Evolutionary conservation across 2,329 filamentous ascomycete genomes (phyloP), one percentile per base, ranked within the genome.

Genomic region (Salinomyces thailandicus): DNA sequence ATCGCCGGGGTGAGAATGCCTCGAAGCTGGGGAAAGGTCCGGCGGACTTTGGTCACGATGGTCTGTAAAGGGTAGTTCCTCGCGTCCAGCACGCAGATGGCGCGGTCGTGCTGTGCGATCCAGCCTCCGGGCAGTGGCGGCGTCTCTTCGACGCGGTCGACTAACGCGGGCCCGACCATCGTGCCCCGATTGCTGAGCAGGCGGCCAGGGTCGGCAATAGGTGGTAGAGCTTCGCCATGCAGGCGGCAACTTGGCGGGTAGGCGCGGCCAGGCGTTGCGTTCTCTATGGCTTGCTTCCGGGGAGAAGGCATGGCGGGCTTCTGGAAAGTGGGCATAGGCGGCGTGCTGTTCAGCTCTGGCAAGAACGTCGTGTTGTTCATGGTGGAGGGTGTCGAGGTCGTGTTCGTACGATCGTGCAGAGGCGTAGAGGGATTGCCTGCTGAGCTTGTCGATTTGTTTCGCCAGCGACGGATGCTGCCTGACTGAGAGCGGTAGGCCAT

Each of bases 21-120:
- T 7, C 37, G 22, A 17, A 60, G 38, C 8, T 51, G 52, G 22
- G 22, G 22, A 26, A 58, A 59, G 5, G 48, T 45, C 15, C 50
- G 40, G 6, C 51, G 49, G 4, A 61, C 34, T 30, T 54, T 53
- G 13, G 38, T 32, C 33, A 59, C 48, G 19, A 56, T 59, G n/a
- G 37, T 39, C 3, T 38, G 19, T n/a, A 49, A 46, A 3, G 46
- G 39, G 38, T 53, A 58, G 36, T 48, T 46, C 20, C 47, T 39
- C 7, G 45, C 49, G 35, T 61, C 58, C 7, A 59, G 51, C 14
- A 55, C 43, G 43, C 58, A 60, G 36, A 60, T 57, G 9, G 50
- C 52, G 29, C 47, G 48, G 39, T 61, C 58, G 35, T 58, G 53
- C n/a, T 49, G 35, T 2, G 36, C 16, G 3, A 26, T 45, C 57